Percentiles rank a stretch among this genome's conserved stretches.
Conservation (phyloP, 2,329 filamentous ascomycete species). For the Aspergillus pseudonomiae region DNA sequence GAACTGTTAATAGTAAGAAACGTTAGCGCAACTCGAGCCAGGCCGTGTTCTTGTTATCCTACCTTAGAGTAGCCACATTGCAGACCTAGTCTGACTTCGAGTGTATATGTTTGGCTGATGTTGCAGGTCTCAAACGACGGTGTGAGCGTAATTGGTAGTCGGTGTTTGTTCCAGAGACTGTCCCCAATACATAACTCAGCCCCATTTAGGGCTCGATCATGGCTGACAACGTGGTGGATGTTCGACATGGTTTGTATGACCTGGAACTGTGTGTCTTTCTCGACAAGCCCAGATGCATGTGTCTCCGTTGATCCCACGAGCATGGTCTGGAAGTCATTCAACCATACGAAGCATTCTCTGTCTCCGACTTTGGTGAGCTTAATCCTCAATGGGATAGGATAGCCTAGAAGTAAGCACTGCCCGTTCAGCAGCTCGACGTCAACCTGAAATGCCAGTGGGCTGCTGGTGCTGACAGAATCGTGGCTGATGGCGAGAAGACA, state of each 20-base stretch:
- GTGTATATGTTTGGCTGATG: neutral
- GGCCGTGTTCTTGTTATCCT: neutral
- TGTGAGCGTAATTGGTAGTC: neutral
- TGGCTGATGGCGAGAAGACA: neutral
- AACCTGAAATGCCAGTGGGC: constrained; percentile 9
- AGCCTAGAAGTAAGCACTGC: constrained; percentile 14
- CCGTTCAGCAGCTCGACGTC: constrained; percentile 17
- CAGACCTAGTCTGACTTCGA: neutral
- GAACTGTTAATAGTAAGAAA: neutral
- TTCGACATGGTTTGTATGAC: constrained; percentile 24
- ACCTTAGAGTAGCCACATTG: neutral
- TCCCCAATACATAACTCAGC: neutral
- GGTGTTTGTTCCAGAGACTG: neutral
- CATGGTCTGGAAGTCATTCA: constrained; percentile 25
- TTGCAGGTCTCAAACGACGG: constrained; percentile 1
- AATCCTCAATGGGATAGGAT: constrained; percentile 18
- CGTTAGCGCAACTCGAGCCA: neutral
- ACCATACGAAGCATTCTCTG: neutral
- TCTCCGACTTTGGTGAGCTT: constrained; percentile 10
- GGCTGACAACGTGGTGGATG: neutral
- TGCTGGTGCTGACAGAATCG: neutral
- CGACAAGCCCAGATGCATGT: constrained; percentile 6
- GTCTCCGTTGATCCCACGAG: constrained; percentile 23
- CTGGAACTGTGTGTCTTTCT: constrained; percentile 11
- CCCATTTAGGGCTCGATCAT: neutral